Conservation (phyloP, 306 rosid genomes). For the Castanea sativa region DNA sequence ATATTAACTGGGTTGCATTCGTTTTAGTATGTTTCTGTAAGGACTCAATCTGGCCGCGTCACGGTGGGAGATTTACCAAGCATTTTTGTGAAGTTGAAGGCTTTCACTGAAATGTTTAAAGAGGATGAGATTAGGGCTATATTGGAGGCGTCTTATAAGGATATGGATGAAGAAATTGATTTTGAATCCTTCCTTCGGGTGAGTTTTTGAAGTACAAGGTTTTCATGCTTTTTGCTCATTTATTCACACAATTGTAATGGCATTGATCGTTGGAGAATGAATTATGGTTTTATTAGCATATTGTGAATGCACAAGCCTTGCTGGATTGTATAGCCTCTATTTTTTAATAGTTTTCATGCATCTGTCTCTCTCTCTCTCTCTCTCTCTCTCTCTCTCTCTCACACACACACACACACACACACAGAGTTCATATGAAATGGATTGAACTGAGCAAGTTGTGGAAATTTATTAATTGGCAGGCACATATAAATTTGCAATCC, state of each 20-base stretch:
- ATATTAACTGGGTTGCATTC: constrained; percentile 27
- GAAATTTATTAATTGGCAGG: constrained; percentile 50
- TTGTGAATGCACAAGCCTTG: neutral
- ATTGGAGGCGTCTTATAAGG: constrained; percentile 48
- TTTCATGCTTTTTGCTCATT: constrained; percentile 1
- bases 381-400: neutral
- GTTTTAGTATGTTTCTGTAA: constrained; percentile 64
- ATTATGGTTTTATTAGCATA: neutral
- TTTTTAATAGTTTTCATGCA: neutral
- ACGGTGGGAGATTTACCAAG: constrained; percentile 63
- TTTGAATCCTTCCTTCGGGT: constrained; percentile 89
- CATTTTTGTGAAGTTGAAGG: constrained; percentile 59
- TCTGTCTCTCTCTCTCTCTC: neutral
- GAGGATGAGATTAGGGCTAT: constrained; percentile 66
- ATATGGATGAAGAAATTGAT: constrained; percentile 66
- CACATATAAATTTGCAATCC: constrained; percentile 66
- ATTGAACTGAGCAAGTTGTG: constrained; percentile 19
- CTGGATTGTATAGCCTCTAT: neutral
- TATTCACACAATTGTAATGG: neutral
- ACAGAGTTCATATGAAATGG: neutral
- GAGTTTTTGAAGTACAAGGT: constrained; percentile 23
- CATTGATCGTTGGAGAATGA: neutral
- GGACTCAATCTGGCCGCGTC: constrained; percentile 67
- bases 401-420: neutral
- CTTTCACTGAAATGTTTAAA: constrained; percentile 49